Conservation (phyloP, 2,329 filamentous ascomycete genomes). For the Diaporthe sp. region DNA sequence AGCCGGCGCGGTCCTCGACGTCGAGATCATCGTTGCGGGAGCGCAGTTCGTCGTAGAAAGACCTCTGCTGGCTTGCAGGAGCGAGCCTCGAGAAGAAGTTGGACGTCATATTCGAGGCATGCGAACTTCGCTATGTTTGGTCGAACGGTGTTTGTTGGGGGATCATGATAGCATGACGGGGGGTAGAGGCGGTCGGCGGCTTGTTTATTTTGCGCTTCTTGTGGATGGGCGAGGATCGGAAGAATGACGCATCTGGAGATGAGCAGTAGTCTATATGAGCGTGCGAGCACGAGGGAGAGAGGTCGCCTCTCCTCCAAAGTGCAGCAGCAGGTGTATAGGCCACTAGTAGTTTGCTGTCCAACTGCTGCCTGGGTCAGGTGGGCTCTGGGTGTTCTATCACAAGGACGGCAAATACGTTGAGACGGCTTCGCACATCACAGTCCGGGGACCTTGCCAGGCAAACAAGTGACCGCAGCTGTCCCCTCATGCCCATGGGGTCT, state of each 20-base stretch:
- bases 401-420: slow-evolving; percentile 15
- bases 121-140: slow-evolving; percentile 27
- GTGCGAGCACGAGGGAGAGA: background rate
- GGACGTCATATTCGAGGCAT: slow-evolving; percentile 55
- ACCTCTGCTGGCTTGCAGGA: slow-evolving; percentile 52
- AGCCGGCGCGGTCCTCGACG: slow-evolving; percentile 56
- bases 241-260: slow-evolving; percentile 1
- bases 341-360: background rate
- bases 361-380: slow-evolving; percentile 30
- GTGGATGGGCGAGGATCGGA: background rate
- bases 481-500: slow-evolving; percentile 11
- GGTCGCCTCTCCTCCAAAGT: background rate
- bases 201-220: slow-evolving; percentile 13
- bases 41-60: slow-evolving; percentile 66
- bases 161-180: slow-evolving; percentile 39
- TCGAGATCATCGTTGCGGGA: slow-evolving; percentile 56
- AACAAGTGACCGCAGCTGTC: slow-evolving; percentile 22
- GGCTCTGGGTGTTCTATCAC: slow-evolving; percentile 22
- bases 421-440: background rate
- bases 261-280: background rate
- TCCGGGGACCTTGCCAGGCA: background rate
- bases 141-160: background rate
- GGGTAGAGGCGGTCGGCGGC: background rate
- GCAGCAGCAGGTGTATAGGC: background rate
- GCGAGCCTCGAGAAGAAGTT: slow-evolving; percentile 63